phyloP scores from a whole-genome alignment of 768 basidiomycete genomes.

The Zangia roseola region DNA sequence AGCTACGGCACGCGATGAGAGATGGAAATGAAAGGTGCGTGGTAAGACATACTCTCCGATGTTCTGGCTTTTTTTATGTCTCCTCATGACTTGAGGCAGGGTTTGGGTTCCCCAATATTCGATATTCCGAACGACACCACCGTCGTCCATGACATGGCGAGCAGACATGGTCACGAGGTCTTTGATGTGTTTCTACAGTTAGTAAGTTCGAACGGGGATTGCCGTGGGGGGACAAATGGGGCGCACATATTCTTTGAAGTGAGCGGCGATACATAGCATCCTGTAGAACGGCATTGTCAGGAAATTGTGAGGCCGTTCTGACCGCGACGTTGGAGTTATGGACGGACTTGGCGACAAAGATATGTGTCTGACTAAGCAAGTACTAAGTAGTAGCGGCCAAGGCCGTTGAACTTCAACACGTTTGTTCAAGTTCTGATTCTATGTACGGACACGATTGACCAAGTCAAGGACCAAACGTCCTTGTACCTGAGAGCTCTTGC shows the following conservation, averaged over 20 bases:
- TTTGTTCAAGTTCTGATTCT: too few relatives aligned
- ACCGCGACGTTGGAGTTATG: too few relatives aligned
- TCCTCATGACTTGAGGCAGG: slow-evolving; percentile 73
- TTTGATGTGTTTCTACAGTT: slow-evolving; percentile 64
- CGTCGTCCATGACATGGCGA: slow-evolving; percentile 65
- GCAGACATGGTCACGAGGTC: slow-evolving; percentile 71
- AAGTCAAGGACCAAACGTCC: too few relatives aligned
- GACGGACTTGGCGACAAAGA: not conserved
- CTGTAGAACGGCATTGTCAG: slow-evolving; percentile 81
- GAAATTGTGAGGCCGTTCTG: not conserved
- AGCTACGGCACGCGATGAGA: slow-evolving; percentile 45
- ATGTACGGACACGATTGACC: too few relatives aligned
- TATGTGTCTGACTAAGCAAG: slow-evolving; percentile 15
- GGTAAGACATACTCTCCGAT: slow-evolving; percentile 70
- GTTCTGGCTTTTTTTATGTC: slow-evolving; percentile 53
- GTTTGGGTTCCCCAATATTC: slow-evolving; percentile 71
- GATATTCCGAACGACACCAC: slow-evolving; percentile 81
- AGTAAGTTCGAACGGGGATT: not conserved
- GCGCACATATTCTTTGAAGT: slow-evolving; percentile 72
- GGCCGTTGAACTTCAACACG: too few relatives aligned
- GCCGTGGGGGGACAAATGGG: not conserved
- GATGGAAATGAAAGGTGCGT: not conserved
- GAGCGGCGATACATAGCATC: slow-evolving; percentile 79
- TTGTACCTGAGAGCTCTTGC: too few relatives aligned
- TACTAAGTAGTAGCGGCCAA: too few relatives aligned